Evolutionary conservation across 805 yeast genomes (phyloP), one percentile per base, ranked within the genome.

Genomic region (Pichia insulana): DNA sequence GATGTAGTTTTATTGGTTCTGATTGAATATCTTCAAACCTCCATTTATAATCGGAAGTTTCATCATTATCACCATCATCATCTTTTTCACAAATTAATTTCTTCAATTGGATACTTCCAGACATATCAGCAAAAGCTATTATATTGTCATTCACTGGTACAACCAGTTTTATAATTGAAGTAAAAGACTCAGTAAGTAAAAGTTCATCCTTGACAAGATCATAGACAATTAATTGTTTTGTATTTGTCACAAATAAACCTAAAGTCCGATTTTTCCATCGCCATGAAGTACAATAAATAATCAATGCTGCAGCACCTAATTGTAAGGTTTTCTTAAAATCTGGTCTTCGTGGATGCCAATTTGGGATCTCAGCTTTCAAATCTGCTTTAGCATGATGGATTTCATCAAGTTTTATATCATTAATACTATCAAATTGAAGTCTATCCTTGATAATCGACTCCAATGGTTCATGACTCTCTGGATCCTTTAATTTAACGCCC

Each of bases 381-480:
- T 5, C 13, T 4, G 15, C 31, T 12, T 11, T 28, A 7, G 15
- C 13, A 28, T 28, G 15, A 28, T n/a, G 15, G 10, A 28, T 12
- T 12, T n/a, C 13, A 12, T 28, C 31, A 4, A 12, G 6, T 11
- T 11, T 12, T n/a, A 20, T 3, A 12, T 20, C 22, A 13, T n/a
- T 8, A 10, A 56, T 37, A 28, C 49, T 48, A 8, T 53, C 39
- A 43, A 55, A 64, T 20, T 56, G 52, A 15, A 55, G 43, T 30
- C 69, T 46, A 45, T 66, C 71, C 4, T 48, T 46, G 9, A 70
- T 49, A 3, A 69, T 67, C 1, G 61, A 53, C 27, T 54, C 57
- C 18, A 70, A 49, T 0, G 67, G 50, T 46, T 67, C 73, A 20
- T 60, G 67, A 2, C 61, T 37, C 3, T 22, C 39, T 4, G 46